Base-by-base conservation (phyloP, 2,329 filamentous ascomycete species). In the Scytalidium lignicola region DNA sequence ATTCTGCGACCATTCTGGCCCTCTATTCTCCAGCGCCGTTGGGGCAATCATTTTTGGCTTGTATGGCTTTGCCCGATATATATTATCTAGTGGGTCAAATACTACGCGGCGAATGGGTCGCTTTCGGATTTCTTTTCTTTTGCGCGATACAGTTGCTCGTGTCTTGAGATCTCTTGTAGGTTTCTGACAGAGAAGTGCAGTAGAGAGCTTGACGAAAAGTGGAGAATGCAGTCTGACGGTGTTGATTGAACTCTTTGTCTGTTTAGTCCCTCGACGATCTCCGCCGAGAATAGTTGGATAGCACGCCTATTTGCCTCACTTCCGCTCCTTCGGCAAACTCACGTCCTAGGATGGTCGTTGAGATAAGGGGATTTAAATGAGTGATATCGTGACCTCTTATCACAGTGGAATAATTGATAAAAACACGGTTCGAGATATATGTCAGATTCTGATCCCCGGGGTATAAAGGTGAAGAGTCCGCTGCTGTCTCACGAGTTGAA, bases 211-310 rank as follows among this genome's bases (percentile, higher is more conserved):
- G 67, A 84, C 73, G 67, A 86, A 84, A 61, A 86, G 78, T 70
- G 81, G 82, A 58, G 83, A 87, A 83, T 86, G 82, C 82, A 83
- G 75, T 65, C 82, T 85, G 78, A 65, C 80, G 79, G 70, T 69
- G 60, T 65, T 63, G 57, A 57, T n/a, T 47, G 28, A 41, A 29
- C 20, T 28, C 18, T 47, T 23, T 22, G 26, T 18, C 22, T 18
- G 29, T 40, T 44, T 26, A 43, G 42, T 49, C 32, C n/a, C 32
- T 37, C 32, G 5, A 37, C 32, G n/a, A 13, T 15, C 6, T 15
- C 32, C 15, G 32, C n/a, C n/a, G 32, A 37, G 32, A 37, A 13
- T 37, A 37, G 15, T n/a, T 37, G 32, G 15, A 37, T n/a, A n/a
- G n/a, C 12, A 5, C 12, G 32, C 15, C 15, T 17, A 5, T 37